Base-by-base conservation (phyloP, 1,284 basidiomycete genomes). In the Fomitopsis pinicola region DNA sequence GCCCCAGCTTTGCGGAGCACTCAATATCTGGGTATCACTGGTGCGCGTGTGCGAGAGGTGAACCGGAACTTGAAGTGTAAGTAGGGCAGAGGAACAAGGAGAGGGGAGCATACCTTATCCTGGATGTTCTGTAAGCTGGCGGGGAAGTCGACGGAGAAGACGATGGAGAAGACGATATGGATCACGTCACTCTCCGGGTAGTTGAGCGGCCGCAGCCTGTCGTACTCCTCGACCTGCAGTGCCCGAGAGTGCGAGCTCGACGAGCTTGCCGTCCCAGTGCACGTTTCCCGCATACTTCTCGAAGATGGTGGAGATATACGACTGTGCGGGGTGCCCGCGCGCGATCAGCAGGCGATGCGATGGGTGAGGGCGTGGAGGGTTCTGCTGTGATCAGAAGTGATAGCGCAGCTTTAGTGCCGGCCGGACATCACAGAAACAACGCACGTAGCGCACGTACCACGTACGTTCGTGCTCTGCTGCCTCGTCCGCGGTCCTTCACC, bases 141-240 rank as follows among this genome's bases (percentile, higher is more conserved):
- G n/a, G 96, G 93, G 72, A 95, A 97, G 81, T 98, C 97, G 76
- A 98, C 83, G 12, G 95, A 96, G 78, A n/a, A n/a, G n/a, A n/a
- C n/a, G n/a, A n/a, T n/a, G n/a, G n/a, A n/a, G n/a, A 98, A 99
- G 42, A 98, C 95, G 69, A 98, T 93, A 65, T 98, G 86, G 69
- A 99, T 96, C 59, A 98, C 94, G 75, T 98, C 89, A 78, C 91
- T 95, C 75, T 98, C 97, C 40, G 96, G 95, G 72, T 98, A 98
- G 74, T 92, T 95, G 63, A 99, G 80, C 30, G 96, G 96, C 66
- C 96, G 84, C 65, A 98, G 81, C 65, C 96, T 84, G 75, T 98
- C 96, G 76, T 98, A 98, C 78, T 98, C 96, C 78, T 98, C 96
- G 96, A n/a, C 97, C 96, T 5, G 96, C 97, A 1, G 97, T 98